phyloP scores from a whole-genome alignment of 2,329 filamentous ascomycete genomes.

The Trichoderma pleuroti region DNA sequence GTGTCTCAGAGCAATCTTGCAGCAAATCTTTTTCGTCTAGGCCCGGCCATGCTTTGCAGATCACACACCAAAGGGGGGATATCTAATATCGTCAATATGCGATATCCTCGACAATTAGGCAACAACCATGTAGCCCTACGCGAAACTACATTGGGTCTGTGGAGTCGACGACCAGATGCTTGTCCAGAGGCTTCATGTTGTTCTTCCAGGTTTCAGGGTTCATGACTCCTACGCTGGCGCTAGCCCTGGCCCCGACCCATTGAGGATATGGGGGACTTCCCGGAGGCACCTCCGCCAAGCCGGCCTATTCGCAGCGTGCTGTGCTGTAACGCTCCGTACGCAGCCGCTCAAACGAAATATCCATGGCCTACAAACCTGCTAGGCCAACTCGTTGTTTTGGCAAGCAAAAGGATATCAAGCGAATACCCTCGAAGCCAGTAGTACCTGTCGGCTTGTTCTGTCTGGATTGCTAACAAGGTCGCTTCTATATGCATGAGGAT shows the following conservation, averaged over 20 bases:
- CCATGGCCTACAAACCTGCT: not conserved
- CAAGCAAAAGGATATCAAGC: not conserved
- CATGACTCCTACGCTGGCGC: constrained; percentile 7
- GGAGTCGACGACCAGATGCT: not conserved
- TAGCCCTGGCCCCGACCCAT: not conserved
- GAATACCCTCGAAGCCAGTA: not conserved
- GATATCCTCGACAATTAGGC: not conserved
- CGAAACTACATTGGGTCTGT: constrained; percentile 7
- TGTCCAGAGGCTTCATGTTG: not conserved
- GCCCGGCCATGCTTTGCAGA: constrained; percentile 3
- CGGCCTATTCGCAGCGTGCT: not conserved
- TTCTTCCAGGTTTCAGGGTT: constrained; percentile 2
- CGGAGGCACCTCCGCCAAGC: not conserved
- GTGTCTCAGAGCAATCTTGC: not conserved
- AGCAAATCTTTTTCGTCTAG: not conserved
- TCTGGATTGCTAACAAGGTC: not conserved
- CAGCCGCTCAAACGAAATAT: not conserved
- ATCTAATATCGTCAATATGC: constrained; percentile 6
- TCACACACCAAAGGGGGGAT: not conserved
- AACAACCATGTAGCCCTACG: constrained; percentile 10
- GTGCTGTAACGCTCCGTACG: not conserved
- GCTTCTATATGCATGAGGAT: not conserved
- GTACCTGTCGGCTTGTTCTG: not conserved
- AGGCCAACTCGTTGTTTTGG: not conserved
- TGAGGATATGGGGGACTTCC: not conserved